Evolutionary conservation across 1,139 yeast genomes (phyloP).

Genomic region (Lodderomyces pseudojiufengensis): DNA sequence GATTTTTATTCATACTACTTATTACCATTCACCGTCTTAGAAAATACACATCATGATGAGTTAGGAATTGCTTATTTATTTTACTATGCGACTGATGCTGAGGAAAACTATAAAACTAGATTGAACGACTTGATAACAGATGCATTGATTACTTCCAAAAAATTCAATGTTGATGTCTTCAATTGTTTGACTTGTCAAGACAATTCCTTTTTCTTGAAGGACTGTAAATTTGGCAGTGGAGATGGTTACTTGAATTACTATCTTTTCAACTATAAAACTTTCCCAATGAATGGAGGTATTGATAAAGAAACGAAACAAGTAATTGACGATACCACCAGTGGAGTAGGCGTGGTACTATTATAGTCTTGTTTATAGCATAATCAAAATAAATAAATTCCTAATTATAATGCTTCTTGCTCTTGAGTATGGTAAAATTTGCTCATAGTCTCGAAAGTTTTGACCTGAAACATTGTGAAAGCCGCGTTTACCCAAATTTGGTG

Average conservation of each 20-base stretch:
- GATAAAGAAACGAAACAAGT: conserved; percentile 50
- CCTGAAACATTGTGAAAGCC: too few relatives aligned
- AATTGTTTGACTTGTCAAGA: conserved; percentile 91
- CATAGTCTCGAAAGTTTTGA: too few relatives aligned
- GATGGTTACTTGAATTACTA: conserved; percentile 91
- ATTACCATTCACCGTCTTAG: conserved; percentile 80
- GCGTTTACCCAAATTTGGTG: too few relatives aligned
- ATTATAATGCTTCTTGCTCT: too few relatives aligned
- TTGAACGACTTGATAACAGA: conserved; percentile 62
- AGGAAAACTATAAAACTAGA: conserved; percentile 48
- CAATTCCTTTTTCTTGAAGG: conserved; percentile 75
- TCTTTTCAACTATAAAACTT: conserved; percentile 82
- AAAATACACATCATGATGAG: conserved; percentile 60
- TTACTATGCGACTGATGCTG: conserved; percentile 78
- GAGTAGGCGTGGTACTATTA: conserved; percentile 85
- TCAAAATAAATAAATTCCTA: too few relatives aligned
- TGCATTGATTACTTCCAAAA: conserved; percentile 73
- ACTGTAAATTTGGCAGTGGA: conserved; percentile 87
- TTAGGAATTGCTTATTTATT: conserved; percentile 85
- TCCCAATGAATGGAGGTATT: conserved; percentile 79
- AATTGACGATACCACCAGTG: conserved; percentile 58
- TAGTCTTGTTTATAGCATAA: conserved; percentile 22
- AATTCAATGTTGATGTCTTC: conserved; percentile 76
- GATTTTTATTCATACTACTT: conserved; percentile 90
- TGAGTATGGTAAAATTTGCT: too few relatives aligned